Conservation (phyloP, 495 filamentous ascomycete species). For the Aspergillus bertholletiae region DNA sequence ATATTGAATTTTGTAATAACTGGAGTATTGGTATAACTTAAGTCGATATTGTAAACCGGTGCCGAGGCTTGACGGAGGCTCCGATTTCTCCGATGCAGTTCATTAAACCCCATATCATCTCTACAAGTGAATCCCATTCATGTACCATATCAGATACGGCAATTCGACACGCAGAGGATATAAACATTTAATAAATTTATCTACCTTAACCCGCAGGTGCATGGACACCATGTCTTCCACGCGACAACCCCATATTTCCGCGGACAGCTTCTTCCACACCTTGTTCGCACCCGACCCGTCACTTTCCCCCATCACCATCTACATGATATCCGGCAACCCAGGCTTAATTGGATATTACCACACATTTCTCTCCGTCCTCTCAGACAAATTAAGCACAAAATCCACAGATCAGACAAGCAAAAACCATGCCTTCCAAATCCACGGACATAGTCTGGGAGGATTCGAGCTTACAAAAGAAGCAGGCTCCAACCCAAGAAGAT, state of each 20-base stretch:
- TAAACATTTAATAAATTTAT: background rate
- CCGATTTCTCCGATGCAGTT: background rate
- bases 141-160: background rate
- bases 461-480: slow-evolving; percentile 44
- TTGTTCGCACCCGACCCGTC: slow-evolving; percentile 15
- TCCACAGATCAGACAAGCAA: background rate
- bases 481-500: slow-evolving; percentile 1
- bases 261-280: slow-evolving; percentile 29
- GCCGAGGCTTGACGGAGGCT: background rate
- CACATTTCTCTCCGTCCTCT: slow-evolving; percentile 59
- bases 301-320: slow-evolving; percentile 34
- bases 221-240: background rate
- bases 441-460: slow-evolving; percentile 69
- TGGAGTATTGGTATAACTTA: background rate
- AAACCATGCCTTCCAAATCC: slow-evolving; percentile 42
- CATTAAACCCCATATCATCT: background rate
- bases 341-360: slow-evolving; percentile 80
- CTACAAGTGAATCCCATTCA: background rate
- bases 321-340: slow-evolving; percentile 84
- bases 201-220: background rate
- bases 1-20: too few species aligned
- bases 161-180: background rate
- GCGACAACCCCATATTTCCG: slow-evolving; percentile 23
- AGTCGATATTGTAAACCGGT: background rate
- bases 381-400: slow-evolving; percentile 10